Evolutionary conservation across 2,329 filamentous ascomycete genomes (phyloP), one percentile per base, ranked within the genome.

Genomic region (Fusarium nygamai): DNA sequence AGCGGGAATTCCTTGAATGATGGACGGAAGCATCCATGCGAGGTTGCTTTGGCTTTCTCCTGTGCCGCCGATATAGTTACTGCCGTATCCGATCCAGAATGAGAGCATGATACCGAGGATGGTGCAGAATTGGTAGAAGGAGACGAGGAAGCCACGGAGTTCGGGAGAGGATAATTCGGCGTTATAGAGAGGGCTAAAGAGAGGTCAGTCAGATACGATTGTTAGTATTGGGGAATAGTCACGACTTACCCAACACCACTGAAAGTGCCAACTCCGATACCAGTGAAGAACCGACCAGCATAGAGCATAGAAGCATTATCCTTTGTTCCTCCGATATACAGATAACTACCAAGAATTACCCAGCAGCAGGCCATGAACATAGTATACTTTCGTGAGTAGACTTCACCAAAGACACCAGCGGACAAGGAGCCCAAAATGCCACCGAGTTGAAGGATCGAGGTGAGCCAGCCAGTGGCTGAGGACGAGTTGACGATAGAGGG

Each of bases 111-210:
- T 83, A 81, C 61, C 82, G 38, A 77, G 66, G 22, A 77, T 77
- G 14, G 75, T 77, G n/a, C 67, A 72, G n/a, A 93, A 85, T 73
- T 92, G 91, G 73, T 93, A 91, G n/a, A 92, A 84, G 22, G 88
- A 89, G 22, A 93, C 89, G 7, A 93, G 84, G 31, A 90, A 88
- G 41, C 91, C 91, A 61, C 92, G 85, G 17, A 92, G 86, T 78
- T 93, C 91, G 4, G 91, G 91, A 24, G 91, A 86, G 6, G 88
- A 86, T 9, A 86, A 80, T 76, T 89, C 88, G 39, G 86, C 85
- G 57, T 86, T 86, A 75, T 88, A 88, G 0, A 88, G 77, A 4
- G 86, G 86, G 13, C 68, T 71, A n/a, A n/a, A 38, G 11, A 29
- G 10, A 22, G 7, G 39, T 66, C 29, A 71, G 27, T 31, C 4